phyloP scores from a whole-genome alignment of 2,329 filamentous ascomycete genomes.

The Aspergillus intermedius region DNA sequence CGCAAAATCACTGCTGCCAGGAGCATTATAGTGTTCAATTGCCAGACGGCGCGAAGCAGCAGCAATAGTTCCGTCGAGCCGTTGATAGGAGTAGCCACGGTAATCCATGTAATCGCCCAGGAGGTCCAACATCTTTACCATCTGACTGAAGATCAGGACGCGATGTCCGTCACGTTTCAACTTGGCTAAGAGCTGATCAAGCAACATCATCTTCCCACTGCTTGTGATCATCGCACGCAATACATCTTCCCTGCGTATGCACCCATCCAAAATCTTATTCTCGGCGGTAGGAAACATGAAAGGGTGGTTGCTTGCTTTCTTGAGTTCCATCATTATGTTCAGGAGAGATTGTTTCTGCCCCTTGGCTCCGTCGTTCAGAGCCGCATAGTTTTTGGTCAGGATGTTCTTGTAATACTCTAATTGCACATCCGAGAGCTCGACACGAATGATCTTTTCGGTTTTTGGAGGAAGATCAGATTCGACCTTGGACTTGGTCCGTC shows the following conservation, averaged over 20 bases:
- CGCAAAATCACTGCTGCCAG: conserved; percentile 90
- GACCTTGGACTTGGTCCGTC: conserved; percentile 93
- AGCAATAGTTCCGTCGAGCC: conserved; percentile 90
- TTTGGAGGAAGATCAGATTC: conserved; percentile 95
- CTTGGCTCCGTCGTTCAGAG: conserved; percentile 79
- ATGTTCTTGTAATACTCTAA: conserved; percentile 99
- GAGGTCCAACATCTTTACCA: conserved; percentile 98
- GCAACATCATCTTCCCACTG: conserved; percentile 98
- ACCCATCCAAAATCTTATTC: conserved; percentile 76
- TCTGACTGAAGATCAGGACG: conserved; percentile 97
- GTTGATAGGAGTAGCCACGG: conserved; percentile 90
- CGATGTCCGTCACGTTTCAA: conserved; percentile 89
- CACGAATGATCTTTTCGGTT: conserved; percentile 97
- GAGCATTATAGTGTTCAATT: conserved; percentile 98
- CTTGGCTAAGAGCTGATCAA: conserved; percentile 91
- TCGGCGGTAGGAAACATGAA: conserved; percentile 97
- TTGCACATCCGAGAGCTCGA: conserved; percentile 92
- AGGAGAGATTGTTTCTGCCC: conserved; percentile 91
- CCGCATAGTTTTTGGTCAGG: conserved; percentile 89
- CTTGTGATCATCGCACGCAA: conserved; percentile 90
- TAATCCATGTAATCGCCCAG: conserved; percentile 88
- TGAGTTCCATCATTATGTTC: conserved; percentile 99
- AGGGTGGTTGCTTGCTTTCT: conserved; percentile 97
- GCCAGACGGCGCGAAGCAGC: conserved; percentile 82
- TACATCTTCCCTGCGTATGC: conserved; percentile 76